Conservation (phyloP, 768 basidiomycete species). For the Hydnomerulius pinastri region DNA sequence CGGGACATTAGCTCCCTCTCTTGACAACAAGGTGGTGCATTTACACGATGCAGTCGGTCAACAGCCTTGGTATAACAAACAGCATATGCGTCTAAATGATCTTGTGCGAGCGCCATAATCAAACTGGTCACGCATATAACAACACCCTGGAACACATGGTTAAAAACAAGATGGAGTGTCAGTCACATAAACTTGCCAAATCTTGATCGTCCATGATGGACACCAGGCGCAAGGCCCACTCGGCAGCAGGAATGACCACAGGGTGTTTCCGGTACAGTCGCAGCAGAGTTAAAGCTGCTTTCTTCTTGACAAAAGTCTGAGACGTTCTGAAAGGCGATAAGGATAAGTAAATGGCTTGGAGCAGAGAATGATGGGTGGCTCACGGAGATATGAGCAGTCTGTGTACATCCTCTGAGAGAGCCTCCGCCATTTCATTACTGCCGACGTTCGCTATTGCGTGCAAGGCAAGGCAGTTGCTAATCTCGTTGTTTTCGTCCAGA, state of each 20-base stretch:
- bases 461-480: slow-evolving; percentile 93
- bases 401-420: slow-evolving; percentile 91
- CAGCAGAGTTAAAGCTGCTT: slow-evolving; percentile 91
- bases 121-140: slow-evolving; percentile 92
- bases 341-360: slow-evolving; percentile 15
- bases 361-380: slow-evolving; percentile 22
- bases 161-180: slow-evolving; percentile 4
- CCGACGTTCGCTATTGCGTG: slow-evolving; percentile 99
- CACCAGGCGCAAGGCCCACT: slow-evolving; percentile 95
- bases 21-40: slow-evolving; percentile 16
- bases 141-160: slow-evolving; percentile 65
- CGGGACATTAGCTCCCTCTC: slow-evolving; percentile 8
- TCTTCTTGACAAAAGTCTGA: slow-evolving; percentile 95
- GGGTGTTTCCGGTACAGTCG: slow-evolving; percentile 96
- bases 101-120: slow-evolving; percentile 92
- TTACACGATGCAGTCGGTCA: slow-evolving; percentile 80
- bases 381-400: slow-evolving; percentile 93
- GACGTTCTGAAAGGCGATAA: slow-evolving; percentile 67
- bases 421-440: slow-evolving; percentile 97
- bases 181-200: slow-evolving; percentile 50
- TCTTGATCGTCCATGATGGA: slow-evolving; percentile 95
- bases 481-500: slow-evolving; percentile 89
- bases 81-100: slow-evolving; percentile 85
- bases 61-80: slow-evolving; percentile 96
- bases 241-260: slow-evolving; percentile 87